These are phyloP conservation scores for Xylaria sp. DNA, from an alignment of 2,329 filamentous ascomycete genomes.

Conservation along the genomic window DNA sequence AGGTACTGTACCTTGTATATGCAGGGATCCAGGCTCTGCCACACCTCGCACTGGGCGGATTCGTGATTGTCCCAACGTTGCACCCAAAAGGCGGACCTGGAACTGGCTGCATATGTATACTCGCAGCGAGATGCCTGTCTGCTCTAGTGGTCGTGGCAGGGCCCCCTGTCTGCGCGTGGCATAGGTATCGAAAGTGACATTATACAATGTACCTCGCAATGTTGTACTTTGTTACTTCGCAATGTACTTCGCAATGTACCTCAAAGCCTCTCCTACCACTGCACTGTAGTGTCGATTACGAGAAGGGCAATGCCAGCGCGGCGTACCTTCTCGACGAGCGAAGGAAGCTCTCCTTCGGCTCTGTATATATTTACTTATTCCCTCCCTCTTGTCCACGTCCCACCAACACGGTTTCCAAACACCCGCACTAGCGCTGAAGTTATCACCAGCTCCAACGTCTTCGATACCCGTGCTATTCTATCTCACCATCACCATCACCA, in stretches of 20 bases:
- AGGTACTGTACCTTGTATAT: conserved; percentile 8
- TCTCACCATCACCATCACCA: neutral
- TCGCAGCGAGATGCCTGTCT: conserved; percentile 43
- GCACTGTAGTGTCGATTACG: conserved; percentile 9
- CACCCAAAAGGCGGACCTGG: conserved; percentile 37
- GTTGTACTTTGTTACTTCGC: too few relatives aligned
- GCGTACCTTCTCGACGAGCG: conserved; percentile 36
- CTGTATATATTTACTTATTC: conserved; percentile 40
- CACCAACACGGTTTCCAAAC: conserved; percentile 39
- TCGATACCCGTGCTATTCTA: conserved; percentile 1
- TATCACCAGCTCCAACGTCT: conserved; percentile 1
- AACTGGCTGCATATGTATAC: conserved; percentile 10
- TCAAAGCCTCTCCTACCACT: conserved; percentile 26
- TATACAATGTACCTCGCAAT: neutral
- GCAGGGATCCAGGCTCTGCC: conserved; percentile 23
- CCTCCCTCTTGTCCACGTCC: conserved; percentile 42
- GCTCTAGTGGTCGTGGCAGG: conserved; percentile 35
- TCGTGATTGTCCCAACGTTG: conserved; percentile 39
- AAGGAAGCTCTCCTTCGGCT: conserved; percentile 34
- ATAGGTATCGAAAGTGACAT: conserved; percentile 11
- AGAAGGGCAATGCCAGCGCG: conserved; percentile 25
- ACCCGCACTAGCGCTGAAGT: conserved; percentile 25
- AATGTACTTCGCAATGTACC: too few relatives aligned
- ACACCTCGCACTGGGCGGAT: conserved; percentile 39
- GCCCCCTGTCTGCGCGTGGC: conserved; percentile 35